Percentiles rank a stretch among this genome's conserved stretches.
Conservation (phyloP, 2,329 filamentous ascomycete species). For the Fusarium guadeloupense region DNA sequence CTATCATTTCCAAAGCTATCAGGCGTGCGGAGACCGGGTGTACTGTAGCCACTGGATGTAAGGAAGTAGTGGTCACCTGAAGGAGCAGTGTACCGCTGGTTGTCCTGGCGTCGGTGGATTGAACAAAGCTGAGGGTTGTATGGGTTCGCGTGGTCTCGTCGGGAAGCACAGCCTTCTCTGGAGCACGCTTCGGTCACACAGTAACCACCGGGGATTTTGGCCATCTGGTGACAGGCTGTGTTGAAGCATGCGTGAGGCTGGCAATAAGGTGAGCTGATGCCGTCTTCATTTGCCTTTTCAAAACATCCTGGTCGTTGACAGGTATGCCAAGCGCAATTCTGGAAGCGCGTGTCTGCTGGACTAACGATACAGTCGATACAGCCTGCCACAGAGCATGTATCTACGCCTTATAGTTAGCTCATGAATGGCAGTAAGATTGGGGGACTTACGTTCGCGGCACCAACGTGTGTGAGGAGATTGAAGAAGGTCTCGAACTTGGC, state of each 20-base stretch:
- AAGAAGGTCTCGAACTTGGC: conserved; percentile 3
- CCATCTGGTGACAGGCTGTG: not conserved
- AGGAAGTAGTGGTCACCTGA: not conserved
- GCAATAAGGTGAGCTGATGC: conserved; percentile 14
- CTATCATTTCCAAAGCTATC: not conserved
- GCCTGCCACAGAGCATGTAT: conserved; percentile 12
- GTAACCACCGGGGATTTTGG: conserved; percentile 6
- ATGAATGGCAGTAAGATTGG: fast-evolving
- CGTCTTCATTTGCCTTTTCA: not conserved
- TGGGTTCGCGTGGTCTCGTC: not conserved
- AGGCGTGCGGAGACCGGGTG: not conserved
- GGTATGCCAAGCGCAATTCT: conserved; percentile 7
- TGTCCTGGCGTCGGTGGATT: not conserved
- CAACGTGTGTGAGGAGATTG: not conserved
- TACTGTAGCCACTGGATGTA: not conserved
- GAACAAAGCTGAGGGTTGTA: not conserved
- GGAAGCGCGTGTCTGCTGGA: not conserved
- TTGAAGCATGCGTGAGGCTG: conserved; percentile 17
- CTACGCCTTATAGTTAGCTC: conserved; percentile 11
- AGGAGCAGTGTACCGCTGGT: not conserved
- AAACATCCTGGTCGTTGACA: not conserved
- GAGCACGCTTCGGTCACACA: conserved; percentile 13
- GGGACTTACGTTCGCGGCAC: conserved; percentile 25
- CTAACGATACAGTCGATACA: not conserved
- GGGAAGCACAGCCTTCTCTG: not conserved